Percentiles rank a stretch among this genome's conserved stretches.
These are phyloP conservation scores for Actinomucor elegans DNA, from an alignment of 371 early-diverging fungal genomes.

Conservation along the genomic window DNA sequence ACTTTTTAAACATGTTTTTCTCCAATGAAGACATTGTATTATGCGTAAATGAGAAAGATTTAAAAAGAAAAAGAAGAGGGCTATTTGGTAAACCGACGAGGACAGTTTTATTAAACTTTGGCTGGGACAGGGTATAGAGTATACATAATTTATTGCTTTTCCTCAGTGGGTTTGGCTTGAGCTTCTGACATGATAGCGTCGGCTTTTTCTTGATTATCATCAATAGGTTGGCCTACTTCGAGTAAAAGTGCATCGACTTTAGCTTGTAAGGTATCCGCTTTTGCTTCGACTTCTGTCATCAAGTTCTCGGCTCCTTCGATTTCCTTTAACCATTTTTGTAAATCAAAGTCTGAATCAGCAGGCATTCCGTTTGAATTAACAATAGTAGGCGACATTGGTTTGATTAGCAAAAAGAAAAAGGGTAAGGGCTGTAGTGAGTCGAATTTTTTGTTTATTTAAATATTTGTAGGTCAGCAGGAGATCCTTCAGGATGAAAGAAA, in stretches of 20 bases:
- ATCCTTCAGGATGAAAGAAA: background rate
- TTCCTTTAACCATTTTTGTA: slow-evolving; percentile 45
- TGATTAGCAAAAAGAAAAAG: background rate
- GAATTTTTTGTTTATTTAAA: background rate
- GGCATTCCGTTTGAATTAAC: background rate
- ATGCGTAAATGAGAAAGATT: slow-evolving; percentile 5
- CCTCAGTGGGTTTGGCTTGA: background rate
- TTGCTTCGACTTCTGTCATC: slow-evolving; percentile 42
- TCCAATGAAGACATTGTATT: slow-evolving; percentile 40
- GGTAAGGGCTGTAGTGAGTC: background rate
- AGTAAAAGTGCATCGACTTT: slow-evolving; percentile 43
- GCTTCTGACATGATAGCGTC: background rate
- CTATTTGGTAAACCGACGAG: background rate
- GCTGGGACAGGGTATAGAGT: background rate
- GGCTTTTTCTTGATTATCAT: background rate
- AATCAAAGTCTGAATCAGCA: slow-evolving; percentile 24
- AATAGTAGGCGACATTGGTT: slow-evolving; percentile 17
- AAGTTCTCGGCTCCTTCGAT: slow-evolving; percentile 38
- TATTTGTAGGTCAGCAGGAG: slow-evolving; percentile 1
- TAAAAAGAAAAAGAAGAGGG: slow-evolving; percentile 2
- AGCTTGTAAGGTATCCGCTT: slow-evolving; percentile 33
- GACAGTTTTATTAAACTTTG: background rate
- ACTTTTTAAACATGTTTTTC: slow-evolving; percentile 41
- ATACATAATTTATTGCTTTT: background rate
- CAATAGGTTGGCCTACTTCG: slow-evolving; percentile 16